These are phyloP conservation scores for Dendrobium chrysotoxum DNA, from an alignment of 106 monocot species.

Conservation along the genomic window DNA sequence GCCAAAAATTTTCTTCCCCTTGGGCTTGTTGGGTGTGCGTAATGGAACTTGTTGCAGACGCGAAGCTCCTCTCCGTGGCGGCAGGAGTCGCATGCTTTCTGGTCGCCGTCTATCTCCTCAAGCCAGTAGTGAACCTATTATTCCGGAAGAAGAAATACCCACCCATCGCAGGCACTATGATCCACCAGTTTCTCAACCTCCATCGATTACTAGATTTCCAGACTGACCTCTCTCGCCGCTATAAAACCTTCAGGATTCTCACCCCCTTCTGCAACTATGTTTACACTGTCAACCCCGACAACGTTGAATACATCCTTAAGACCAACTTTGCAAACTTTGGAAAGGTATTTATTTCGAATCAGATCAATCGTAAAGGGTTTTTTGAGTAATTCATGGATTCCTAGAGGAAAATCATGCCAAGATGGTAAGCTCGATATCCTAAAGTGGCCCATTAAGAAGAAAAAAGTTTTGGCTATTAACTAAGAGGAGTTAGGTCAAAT, in stretches of 20 bases:
- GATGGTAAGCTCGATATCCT: no score
- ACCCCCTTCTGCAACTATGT: not conserved
- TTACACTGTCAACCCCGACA: constrained; percentile 13
- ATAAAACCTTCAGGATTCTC: constrained; percentile 2
- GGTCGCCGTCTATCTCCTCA: not conserved
- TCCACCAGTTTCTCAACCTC: constrained; percentile 34
- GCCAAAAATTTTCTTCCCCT: no score
- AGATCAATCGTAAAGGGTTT: not conserved
- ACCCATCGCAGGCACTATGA: constrained; percentile 29
- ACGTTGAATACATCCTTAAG: constrained; percentile 20
- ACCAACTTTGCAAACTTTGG: constrained; percentile 21
- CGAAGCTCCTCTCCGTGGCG: not conserved
- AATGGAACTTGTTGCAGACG: not conserved
- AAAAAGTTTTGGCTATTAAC: no score
- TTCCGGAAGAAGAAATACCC: constrained; percentile 6
- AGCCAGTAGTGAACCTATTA: not conserved
- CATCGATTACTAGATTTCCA: constrained; percentile 16
- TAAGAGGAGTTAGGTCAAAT: no score
- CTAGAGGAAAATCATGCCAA: not conserved
- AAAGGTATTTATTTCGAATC: constrained; percentile 8
- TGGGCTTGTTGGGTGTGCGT: no score
- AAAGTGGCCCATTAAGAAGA: no score
- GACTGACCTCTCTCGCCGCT: constrained; percentile 14
- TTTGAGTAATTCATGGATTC: not conserved
- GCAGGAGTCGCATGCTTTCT: not conserved